These are phyloP conservation scores for Pichia paraexigua DNA, from an alignment of 805 yeast genomes.

Conservation along the genomic window DNA sequence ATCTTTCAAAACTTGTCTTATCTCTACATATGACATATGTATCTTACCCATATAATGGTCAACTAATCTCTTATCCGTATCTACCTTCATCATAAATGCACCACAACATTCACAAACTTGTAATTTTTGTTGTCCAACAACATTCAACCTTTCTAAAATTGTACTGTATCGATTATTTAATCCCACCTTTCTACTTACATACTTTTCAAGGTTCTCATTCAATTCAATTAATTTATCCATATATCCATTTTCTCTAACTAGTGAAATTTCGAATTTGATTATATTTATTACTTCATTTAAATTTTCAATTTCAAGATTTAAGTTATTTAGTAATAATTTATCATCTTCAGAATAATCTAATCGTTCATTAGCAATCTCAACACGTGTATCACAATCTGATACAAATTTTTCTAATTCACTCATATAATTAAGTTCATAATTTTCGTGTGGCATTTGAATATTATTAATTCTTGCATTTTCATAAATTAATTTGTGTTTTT, in stretches of 20 bases:
- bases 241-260: slow-evolving; percentile 36
- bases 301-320: slow-evolving; percentile 46
- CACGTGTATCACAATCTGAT: slow-evolving; percentile 58
- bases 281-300: slow-evolving; percentile 52
- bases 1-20: slow-evolving; percentile 50
- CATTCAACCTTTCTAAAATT: slow-evolving; percentile 67
- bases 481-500: slow-evolving; percentile 65
- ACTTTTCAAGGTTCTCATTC: slow-evolving; percentile 37
- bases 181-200: slow-evolving; percentile 40
- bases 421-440: slow-evolving; percentile 42
- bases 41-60: slow-evolving; percentile 87
- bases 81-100: slow-evolving; percentile 76
- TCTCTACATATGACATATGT: slow-evolving; percentile 72
- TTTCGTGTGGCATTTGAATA: slow-evolving; percentile 29
- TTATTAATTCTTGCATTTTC: slow-evolving; percentile 39
- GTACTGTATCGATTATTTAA: slow-evolving; percentile 50
- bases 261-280: slow-evolving; percentile 53
- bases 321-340: slow-evolving; percentile 19
- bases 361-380: slow-evolving; percentile 52
- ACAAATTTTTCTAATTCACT: slow-evolving; percentile 44
- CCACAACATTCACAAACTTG: slow-evolving; percentile 91
- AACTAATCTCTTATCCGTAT: slow-evolving; percentile 79
- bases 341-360: slow-evolving; percentile 67
- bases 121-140: slow-evolving; percentile 79
- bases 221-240: slow-evolving; percentile 43